These are phyloP conservation scores for Paramecium primaurelia DNA, from an alignment of 73 alveolate genomes.

Conservation along the genomic window DNA sequence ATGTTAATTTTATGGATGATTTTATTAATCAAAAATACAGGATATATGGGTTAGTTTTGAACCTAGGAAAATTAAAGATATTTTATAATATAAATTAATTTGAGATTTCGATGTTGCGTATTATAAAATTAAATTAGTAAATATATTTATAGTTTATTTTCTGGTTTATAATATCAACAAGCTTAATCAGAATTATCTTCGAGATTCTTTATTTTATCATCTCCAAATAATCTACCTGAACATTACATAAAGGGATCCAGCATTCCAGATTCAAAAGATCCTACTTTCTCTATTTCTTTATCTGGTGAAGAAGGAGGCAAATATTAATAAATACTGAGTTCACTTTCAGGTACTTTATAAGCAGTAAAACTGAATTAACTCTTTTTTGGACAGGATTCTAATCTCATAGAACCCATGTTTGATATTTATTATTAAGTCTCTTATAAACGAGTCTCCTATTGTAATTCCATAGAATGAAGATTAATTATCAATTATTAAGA, in stretches of 20 bases:
- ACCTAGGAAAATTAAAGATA: neutral
- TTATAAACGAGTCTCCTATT: neutral
- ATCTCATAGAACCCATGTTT: neutral
- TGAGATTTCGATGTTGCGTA: neutral
- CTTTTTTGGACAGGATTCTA: neutral
- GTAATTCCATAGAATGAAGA: neutral
- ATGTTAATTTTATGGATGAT: neutral
- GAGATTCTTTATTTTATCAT: neutral
- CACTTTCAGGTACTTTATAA: neutral
- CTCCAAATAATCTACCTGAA: neutral
- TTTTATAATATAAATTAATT: neutral
- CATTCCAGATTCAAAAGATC: neutral
- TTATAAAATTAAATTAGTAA: neutral
- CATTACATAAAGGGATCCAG: neutral
- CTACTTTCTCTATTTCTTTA: neutral
- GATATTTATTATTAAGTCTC: neutral
- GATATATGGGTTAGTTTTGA: neutral
- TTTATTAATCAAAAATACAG: neutral
- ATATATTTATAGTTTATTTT: neutral
- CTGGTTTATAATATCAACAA: neutral
- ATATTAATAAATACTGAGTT: neutral
- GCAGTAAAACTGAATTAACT: neutral
- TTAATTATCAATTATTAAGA: neutral
- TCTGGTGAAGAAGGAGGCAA: slow-evolving; percentile 5
- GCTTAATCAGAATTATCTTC: neutral